phyloP scores from a whole-genome alignment of 1,139 yeast genomes.

The Yamadazyma buinensis region DNA sequence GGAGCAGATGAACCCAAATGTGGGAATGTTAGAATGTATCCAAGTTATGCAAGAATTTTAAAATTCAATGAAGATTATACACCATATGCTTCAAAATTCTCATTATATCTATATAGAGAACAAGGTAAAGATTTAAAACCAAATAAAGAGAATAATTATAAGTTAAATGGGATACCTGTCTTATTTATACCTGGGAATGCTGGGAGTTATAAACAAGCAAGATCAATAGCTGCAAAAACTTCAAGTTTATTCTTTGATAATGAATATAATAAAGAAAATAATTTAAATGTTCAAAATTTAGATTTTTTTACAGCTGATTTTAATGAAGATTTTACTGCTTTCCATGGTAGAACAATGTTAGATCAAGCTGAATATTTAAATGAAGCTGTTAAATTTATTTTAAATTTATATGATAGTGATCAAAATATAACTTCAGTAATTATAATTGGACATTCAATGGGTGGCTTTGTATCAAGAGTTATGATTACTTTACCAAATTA shows the following conservation, averaged over 20 bases:
- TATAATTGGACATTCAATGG: constrained; percentile 92
- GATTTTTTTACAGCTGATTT: constrained; percentile 91
- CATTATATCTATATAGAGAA: constrained; percentile 75
- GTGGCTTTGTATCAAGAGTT: constrained; percentile 86
- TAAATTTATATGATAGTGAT: constrained; percentile 53
- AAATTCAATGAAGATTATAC: constrained; percentile 74
- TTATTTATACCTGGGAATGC: constrained; percentile 97
- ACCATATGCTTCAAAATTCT: constrained; percentile 72
- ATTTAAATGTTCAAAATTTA: constrained; percentile 25
- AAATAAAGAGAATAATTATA: constrained; percentile 28
- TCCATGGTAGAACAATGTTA: constrained; percentile 87
- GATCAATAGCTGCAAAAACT: constrained; percentile 85
- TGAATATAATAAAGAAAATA: constrained; percentile 18
- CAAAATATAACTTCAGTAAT: constrained; percentile 53
- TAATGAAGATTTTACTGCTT: constrained; percentile 94
- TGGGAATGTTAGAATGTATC: constrained; percentile 65
- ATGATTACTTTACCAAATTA: constrained; percentile 80
- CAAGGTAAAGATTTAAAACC: constrained; percentile 66
- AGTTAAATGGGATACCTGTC: constrained; percentile 75
- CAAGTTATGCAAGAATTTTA: constrained; percentile 68
- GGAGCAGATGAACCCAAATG: constrained; percentile 45
- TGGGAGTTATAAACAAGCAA: constrained; percentile 84
- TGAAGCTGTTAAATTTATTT: constrained; percentile 77
- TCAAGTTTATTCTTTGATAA: constrained; percentile 45
- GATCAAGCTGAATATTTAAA: constrained; percentile 94